These are phyloP conservation scores for Malassezia sympodialis DNA, from an alignment of 1,284 basidiomycete genomes.

Conservation along the genomic window DNA sequence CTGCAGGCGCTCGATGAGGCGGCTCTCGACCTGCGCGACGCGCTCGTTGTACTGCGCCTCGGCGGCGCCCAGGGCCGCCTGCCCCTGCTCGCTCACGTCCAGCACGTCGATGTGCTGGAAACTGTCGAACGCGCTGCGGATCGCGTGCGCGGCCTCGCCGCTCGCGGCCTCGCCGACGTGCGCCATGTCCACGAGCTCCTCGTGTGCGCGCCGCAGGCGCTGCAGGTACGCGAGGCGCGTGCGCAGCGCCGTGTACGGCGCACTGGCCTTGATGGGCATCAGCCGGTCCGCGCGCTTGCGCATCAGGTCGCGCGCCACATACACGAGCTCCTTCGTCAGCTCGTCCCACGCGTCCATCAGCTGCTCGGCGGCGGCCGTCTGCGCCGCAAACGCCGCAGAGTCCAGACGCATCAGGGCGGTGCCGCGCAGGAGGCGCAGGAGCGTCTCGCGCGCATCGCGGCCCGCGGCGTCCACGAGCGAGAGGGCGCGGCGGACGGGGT, in stretches of 20 bases:
- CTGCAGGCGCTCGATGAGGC: conserved; percentile 84
- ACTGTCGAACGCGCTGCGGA: conserved; percentile 77
- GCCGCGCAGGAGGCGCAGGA: conserved; percentile 77
- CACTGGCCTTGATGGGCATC: conserved; percentile 88
- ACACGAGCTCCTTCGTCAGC: conserved; percentile 92
- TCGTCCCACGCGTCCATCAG: conserved; percentile 96
- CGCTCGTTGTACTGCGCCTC: conserved; percentile 97
- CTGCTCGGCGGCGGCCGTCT: conserved; percentile 63
- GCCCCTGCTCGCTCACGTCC: conserved; percentile 72
- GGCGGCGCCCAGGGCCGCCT: conserved; percentile 94
- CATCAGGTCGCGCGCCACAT: conserved; percentile 87
- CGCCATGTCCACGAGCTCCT: conserved; percentile 94
- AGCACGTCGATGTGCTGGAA: conserved; percentile 92
- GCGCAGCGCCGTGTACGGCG: conserved; percentile 82
- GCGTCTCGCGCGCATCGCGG: conserved; percentile 86
- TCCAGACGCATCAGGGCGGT: conserved; percentile 86
- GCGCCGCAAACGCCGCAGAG: conserved; percentile 81
- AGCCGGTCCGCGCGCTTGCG: conserved; percentile 85
- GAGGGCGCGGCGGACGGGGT: conserved; percentile 86
- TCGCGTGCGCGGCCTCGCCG: conserved; percentile 68
- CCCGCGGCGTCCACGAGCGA: conserved; percentile 97
- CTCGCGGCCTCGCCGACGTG: conserved; percentile 58
- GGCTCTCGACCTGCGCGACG: conserved; percentile 92
- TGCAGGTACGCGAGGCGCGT: conserved; percentile 76
- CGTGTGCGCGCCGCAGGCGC: conserved; percentile 88